Evolutionary conservation across 169 alveolate species (phyloP), one percentile per base, ranked within the genome.

Genomic region (Plasmodium malariae): DNA sequence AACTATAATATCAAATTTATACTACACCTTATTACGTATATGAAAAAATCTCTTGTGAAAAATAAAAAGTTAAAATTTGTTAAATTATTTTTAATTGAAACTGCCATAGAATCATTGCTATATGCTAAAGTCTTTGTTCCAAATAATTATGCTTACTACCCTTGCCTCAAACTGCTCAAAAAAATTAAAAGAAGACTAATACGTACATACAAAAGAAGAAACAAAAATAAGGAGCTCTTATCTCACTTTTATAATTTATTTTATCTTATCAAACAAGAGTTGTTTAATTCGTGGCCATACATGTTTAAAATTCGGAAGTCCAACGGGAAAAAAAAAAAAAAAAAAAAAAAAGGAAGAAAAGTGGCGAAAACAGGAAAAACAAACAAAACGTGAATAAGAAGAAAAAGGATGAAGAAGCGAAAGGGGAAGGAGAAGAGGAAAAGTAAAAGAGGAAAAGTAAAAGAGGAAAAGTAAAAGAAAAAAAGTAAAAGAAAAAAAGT

Each of bases 61-160:
- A 86, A 70, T 86, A 69, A 60, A 49, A 86, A 71, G 21, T 34
- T 86, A 11, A 55, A 55, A 49, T 86, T 86, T 86, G 87, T 86
- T 30, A 70, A 86, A 28, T 32, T 86, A 12, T 86, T 86, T 65
- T 70, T 86, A 49, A 74, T 86, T 21, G 68, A 70, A 40, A 71
- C 92, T 7, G 87, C 92, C 2, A 54, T 86, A 12, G 85, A 86
- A 26, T 24, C 92, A 1, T 51, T 86, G 21, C 92, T 19, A 34
- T 86, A 71, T 51, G 92, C 92, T 32, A 60, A 55, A 28, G 70
- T 54, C 7, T 59, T 43, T 63, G 28, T 54, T 57, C n/a, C 45
- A 3, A 28, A 74, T n/a, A 36, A 74, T 74, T n/a, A n/a, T n/a
- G 49, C 87, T 4, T 34, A 70, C 19, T 71, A 26, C 63, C 72